Evolutionary conservation across 2,329 filamentous ascomycete genomes (phyloP), one percentile per base, ranked within the genome.

Genomic region (Diatrype stigma): DNA sequence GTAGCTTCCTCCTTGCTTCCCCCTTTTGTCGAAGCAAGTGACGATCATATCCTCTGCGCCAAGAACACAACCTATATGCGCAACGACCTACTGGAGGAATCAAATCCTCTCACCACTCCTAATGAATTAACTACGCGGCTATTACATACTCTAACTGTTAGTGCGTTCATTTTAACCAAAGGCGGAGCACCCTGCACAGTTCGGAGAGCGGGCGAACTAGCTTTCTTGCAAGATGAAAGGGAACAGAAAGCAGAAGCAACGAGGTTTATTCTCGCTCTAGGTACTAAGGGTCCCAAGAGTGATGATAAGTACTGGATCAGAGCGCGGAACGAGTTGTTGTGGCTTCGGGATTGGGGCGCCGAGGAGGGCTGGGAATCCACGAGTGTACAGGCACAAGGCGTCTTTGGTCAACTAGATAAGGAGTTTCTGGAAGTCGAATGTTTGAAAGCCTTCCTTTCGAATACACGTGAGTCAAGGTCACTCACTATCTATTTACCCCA

Each of bases 301-400:
- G 83, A 89, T 48, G 84, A 89, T 52, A 75, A 75, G 32, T 82
- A 80, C 54, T 89, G 86, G 85, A 70, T 76, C 23, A 74, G 72
- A 48, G 77, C 80, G 12, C 78, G 87, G 51, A 78, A 79, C 40
- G 83, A 86, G 59, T 67, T 92, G 8, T 64, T 90, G 3, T 93
- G 89, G 89, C 73, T 93, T 28, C 82, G 84, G 63, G 79, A 80
- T 60, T 92, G 88, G 88, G 85, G 85, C 32, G 75, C 76, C 22
- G 74, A 79, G 52, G 70, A 78, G 49, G 62, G 68, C 51, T 58
- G 66, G 22, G 53, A 46, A 28, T 56, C 57, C 19, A 51, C 56
- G 3, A 56, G 58, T n/a, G 47, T 55, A 19, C 63, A 62, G 19
- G 72, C 69, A 23, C 70, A 71, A 35, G 80, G 85, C 21, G 71